phyloP scores from a whole-genome alignment of 441 rosid genomes.

The Gossypium trilobum region DNA sequence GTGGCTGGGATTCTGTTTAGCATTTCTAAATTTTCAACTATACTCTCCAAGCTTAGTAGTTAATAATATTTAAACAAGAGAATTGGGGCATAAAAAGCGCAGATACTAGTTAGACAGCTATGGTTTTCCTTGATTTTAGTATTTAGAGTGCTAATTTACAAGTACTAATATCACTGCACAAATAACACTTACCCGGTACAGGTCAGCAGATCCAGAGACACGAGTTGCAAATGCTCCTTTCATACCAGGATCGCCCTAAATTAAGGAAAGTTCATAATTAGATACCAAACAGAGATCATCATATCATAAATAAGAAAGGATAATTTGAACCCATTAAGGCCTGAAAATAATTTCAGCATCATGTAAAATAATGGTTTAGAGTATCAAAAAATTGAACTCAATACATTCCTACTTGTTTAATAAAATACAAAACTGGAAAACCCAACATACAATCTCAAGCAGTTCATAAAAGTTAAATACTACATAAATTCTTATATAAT shows the following conservation, averaged over 20 bases:
- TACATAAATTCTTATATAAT: neutral
- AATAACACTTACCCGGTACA: slow-evolving; percentile 46
- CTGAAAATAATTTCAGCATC: neutral
- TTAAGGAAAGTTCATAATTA: slow-evolving; percentile 2
- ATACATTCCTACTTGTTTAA: neutral
- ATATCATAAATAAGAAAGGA: neutral
- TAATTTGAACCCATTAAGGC: neutral
- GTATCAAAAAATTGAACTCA: neutral
- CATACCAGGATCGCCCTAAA: slow-evolving; percentile 82
- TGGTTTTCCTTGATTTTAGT: neutral
- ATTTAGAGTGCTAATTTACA: neutral
- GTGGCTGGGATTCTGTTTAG: neutral
- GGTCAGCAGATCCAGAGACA: slow-evolving; percentile 81
- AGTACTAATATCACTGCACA: slow-evolving; percentile 5
- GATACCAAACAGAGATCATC: slow-evolving; percentile 7
- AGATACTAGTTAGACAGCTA: neutral
- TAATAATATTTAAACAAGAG: neutral
- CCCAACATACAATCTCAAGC: neutral
- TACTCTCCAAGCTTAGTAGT: neutral
- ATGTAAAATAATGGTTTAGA: neutral
- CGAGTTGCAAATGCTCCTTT: slow-evolving; percentile 86
- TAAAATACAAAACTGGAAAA: neutral
- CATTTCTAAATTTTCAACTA: neutral
- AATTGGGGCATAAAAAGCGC: neutral
- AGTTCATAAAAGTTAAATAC: neutral